Percentiles rank a stretch among this genome's conserved stretches.
Conservation (phyloP, 1,284 basidiomycete genomes). For the Tausonia pullulans region DNA sequence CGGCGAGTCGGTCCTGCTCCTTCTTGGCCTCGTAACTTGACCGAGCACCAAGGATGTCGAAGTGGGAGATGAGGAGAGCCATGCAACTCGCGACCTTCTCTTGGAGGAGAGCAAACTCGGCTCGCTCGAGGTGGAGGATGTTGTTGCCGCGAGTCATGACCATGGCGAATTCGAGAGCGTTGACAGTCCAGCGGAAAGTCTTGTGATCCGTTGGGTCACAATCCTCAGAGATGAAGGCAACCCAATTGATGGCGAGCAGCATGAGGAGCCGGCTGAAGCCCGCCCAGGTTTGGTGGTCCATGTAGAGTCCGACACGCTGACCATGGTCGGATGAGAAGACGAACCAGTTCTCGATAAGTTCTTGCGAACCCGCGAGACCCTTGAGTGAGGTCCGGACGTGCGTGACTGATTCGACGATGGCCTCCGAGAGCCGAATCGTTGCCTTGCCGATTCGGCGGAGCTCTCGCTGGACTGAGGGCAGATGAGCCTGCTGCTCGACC, state of each 20-base stretch:
- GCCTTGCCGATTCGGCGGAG: slow-evolving; percentile 81
- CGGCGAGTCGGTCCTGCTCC: slow-evolving; percentile 74
- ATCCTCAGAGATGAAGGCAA: slow-evolving; percentile 95
- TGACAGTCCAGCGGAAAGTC: slow-evolving; percentile 98
- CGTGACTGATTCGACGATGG: slow-evolving; percentile 81
- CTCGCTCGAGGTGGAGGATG: slow-evolving; percentile 77
- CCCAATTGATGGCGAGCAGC: slow-evolving; percentile 88
- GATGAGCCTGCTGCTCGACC: slow-evolving; percentile 79
- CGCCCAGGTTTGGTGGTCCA: slow-evolving; percentile 59
- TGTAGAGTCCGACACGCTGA: slow-evolving; percentile 72
- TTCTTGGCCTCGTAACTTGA: slow-evolving; percentile 75
- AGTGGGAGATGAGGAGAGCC: slow-evolving; percentile 90
- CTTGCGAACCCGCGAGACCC: slow-evolving; percentile 58
- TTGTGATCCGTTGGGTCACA: slow-evolving; percentile 92
- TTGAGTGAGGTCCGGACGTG: slow-evolving; percentile 61
- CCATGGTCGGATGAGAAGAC: slow-evolving; percentile 87
- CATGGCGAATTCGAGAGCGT: slow-evolving; percentile 87
- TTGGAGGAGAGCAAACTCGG: slow-evolving; percentile 79
- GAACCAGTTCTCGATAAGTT: slow-evolving; percentile 91
- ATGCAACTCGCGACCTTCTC: slow-evolving; percentile 93
- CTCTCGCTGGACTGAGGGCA: slow-evolving; percentile 79
- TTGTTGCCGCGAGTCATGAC: slow-evolving; percentile 78
- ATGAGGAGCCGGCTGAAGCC: slow-evolving; percentile 75
- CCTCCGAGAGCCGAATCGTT: slow-evolving; percentile 80
- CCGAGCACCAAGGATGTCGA: slow-evolving; percentile 91